Conservation (phyloP, 2,329 filamentous ascomycete species). For the Fusarium newnesense region DNA sequence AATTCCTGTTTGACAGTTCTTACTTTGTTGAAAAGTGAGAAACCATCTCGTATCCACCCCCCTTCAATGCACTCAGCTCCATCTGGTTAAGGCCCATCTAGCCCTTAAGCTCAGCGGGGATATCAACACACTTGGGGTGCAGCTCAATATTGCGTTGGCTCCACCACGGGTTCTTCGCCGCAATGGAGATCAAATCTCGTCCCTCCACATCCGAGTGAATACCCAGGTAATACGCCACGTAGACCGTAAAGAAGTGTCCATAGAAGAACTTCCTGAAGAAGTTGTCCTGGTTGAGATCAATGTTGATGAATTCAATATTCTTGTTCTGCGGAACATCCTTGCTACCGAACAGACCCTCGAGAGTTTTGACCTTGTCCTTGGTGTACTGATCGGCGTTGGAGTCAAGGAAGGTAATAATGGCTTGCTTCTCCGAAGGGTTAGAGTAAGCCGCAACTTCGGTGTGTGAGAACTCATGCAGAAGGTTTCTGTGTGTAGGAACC, state of each 20-base stretch:
- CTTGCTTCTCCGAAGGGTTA: background rate
- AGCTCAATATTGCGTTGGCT: constrained; percentile 6
- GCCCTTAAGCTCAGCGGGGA: background rate
- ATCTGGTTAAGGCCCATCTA: background rate
- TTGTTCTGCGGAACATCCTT: background rate
- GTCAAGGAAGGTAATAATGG: background rate
- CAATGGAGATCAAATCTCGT: constrained; percentile 1
- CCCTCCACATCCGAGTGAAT: background rate
- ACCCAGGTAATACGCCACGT: background rate
- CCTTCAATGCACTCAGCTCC: background rate
- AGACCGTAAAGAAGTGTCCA: background rate
- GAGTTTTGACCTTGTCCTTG: background rate
- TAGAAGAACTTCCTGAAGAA: background rate
- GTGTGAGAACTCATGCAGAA: background rate
- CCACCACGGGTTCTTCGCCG: background rate
- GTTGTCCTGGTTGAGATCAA: background rate
- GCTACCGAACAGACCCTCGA: background rate
- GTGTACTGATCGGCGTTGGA: background rate
- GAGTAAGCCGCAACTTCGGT: background rate
- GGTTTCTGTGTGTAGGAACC: background rate
- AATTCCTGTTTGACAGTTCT: background rate
- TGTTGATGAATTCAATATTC: background rate
- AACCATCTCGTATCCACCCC: background rate
- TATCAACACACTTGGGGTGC: constrained; percentile 5
- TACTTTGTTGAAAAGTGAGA: background rate